Base-by-base conservation (phyloP, 805 yeast genomes). In the Pichia nanzhaoensis region DNA sequence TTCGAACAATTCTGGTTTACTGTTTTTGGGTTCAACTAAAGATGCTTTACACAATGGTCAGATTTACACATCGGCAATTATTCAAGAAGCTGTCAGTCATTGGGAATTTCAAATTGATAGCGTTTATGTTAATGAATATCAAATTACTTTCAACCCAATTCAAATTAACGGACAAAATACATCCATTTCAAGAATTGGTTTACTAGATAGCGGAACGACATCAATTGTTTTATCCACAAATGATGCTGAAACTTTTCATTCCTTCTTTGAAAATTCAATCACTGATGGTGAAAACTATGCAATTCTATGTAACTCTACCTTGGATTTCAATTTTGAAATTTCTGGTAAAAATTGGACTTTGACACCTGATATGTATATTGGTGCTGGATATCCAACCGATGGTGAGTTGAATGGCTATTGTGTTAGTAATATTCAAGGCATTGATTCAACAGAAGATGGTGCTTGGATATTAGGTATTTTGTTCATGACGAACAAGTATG, bases 201-300 rank as follows among this genome's bases (percentile, higher is more conserved):
- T 80, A 24, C 64, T 81, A 18, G 88, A 81, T 57, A 75, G 83
- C 6, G 88, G 87, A 19, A 80, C 87, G 2, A 80, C 86, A 0
- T 73, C 82, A 3, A 60, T 81, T 21, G 75, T 77, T 3, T 60
- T 79, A 36, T 78, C 84, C 5, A 59, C 71, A 12, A 64, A 59
- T 20, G 86, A 81, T 55, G 85, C 86, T 1, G 47, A 68, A 34
- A 64, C 50, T 19, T 45, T 80, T 14, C 86, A 81, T 55, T 61
- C 80, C 4, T 75, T 66, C 53, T 79, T 82, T 42, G 51, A 57
- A 14, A 59, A 65, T 32, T 66, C 78, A 7, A 60, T 75, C 47
- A 69, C 81, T 7, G 86, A 81, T 59, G 78, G 80, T n/a, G 69
- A 75, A 19, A 80, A 77, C 59, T 81, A 66, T 60, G 85, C 84